Evolutionary conservation across 129 eudicot genomes (phyloP).

Genomic region (Arctium minus): DNA sequence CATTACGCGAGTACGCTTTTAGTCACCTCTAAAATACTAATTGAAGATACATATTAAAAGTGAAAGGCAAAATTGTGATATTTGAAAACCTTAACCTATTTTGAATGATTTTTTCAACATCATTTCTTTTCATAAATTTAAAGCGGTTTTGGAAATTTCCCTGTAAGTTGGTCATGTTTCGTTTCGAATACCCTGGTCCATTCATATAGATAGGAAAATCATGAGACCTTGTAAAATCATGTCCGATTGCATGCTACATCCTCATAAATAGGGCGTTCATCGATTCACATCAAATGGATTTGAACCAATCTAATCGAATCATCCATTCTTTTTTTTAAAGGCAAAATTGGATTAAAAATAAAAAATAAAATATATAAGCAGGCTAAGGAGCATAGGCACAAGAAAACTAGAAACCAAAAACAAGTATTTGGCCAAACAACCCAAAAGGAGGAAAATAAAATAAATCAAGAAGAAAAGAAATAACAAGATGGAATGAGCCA

Average conservation of each 20-base stretch:
- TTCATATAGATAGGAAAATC: neutral
- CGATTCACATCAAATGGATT: no score
- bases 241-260: neutral
- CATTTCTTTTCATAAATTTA: neutral
- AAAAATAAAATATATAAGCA: no score
- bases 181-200: neutral
- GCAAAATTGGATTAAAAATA: no score
- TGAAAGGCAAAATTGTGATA: neutral
- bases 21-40: neutral
- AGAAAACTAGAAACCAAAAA: no score
- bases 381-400: no score
- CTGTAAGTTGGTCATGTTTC: neutral
- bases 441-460: no score
- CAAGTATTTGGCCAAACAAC: no score
- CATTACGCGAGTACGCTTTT: no score
- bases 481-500: no score
- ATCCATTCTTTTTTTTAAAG: neutral
- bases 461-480: no score
- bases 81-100: neutral
- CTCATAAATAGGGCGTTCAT: no score
- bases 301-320: neutral
- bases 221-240: neutral
- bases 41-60: neutral
- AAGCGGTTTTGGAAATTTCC: neutral
- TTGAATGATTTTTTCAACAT: neutral